These are phyloP conservation scores for Euptelea pleiosperma DNA, from an alignment of 164 flowering plant species.

Conservation along the genomic window DNA sequence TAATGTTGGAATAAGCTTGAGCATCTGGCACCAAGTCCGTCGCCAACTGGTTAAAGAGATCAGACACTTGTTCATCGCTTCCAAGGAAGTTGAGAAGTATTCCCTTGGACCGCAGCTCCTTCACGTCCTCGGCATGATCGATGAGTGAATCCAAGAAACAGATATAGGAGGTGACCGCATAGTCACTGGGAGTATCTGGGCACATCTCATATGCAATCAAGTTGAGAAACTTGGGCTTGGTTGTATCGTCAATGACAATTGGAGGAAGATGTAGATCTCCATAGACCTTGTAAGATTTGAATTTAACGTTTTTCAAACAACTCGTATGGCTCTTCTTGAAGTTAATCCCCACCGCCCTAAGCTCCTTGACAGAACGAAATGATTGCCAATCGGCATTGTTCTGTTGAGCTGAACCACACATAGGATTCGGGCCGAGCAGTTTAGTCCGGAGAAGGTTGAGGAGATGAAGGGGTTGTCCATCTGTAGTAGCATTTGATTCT, in stretches of 20 bases:
- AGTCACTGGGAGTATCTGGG: neutral
- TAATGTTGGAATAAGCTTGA: neutral
- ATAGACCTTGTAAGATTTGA: neutral
- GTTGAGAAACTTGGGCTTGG: constrained; percentile 2
- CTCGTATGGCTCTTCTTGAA: neutral
- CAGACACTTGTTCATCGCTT: constrained; percentile 26
- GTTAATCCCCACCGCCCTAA: constrained; percentile 3
- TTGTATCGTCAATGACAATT: constrained; percentile 1
- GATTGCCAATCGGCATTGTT: neutral
- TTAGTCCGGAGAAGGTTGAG: constrained; percentile 5
- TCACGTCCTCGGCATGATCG: too few species aligned
- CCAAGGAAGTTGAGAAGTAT: constrained; percentile 22
- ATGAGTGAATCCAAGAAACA: constrained; percentile 17
- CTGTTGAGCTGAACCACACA: too few species aligned
- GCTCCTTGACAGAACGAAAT: constrained; percentile 10
- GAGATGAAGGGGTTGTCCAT: constrained; percentile 3
- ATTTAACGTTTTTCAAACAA: neutral
- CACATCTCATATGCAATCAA: constrained; percentile 8
- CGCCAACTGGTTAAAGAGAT: too few species aligned
- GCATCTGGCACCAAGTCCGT: constrained; percentile 16
- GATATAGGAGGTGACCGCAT: constrained; percentile 12
- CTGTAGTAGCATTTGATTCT: neutral
- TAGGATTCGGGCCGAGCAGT: neutral
- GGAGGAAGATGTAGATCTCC: neutral
- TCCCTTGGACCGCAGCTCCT: constrained; percentile 7